Evolutionary conservation across 108 stramenopile genomes (phyloP).

Genomic region (Fragilaria radians): DNA sequence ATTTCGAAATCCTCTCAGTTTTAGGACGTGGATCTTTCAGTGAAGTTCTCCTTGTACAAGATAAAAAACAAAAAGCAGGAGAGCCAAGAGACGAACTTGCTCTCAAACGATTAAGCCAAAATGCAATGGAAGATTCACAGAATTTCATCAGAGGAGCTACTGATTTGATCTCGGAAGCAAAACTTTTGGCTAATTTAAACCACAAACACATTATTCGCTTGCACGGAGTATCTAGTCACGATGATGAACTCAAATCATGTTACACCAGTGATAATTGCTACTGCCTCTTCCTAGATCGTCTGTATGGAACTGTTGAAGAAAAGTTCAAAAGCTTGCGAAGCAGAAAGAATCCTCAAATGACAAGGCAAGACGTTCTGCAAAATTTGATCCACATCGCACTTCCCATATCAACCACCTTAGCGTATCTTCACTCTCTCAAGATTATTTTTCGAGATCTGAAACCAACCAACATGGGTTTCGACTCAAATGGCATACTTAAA

Average conservation of each 20-base stretch:
- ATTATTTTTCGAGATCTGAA: slow-evolving; percentile 43
- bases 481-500: slow-evolving; percentile 8
- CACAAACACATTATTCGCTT: slow-evolving; percentile 46
- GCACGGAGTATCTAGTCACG: slow-evolving; percentile 52
- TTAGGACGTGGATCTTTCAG: too few species aligned
- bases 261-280: slow-evolving; percentile 43
- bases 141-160: slow-evolving; percentile 65
- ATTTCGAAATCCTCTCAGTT: too few species aligned
- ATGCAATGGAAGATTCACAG: slow-evolving; percentile 37
- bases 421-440: slow-evolving; percentile 18
- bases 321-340: slow-evolving; percentile 58
- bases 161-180: slow-evolving; percentile 70
- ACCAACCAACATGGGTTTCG: slow-evolving; percentile 36
- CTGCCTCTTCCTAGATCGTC: slow-evolving; percentile 59
- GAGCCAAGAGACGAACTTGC: slow-evolving; percentile 7
- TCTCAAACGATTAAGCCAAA: slow-evolving; percentile 58
- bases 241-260: slow-evolving; percentile 47
- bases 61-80: neutral
- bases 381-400: slow-evolving; percentile 13
- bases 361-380: too few species aligned
- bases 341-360: slow-evolving; percentile 3
- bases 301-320: slow-evolving; percentile 63
- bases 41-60: too few species aligned
- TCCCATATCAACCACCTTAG: slow-evolving; percentile 23
- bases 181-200: slow-evolving; percentile 58